Evolutionary conservation across 345 rosid species (phyloP), one percentile per base, ranked within the genome.

Genomic region (Eucalyptus paniculata): DNA sequence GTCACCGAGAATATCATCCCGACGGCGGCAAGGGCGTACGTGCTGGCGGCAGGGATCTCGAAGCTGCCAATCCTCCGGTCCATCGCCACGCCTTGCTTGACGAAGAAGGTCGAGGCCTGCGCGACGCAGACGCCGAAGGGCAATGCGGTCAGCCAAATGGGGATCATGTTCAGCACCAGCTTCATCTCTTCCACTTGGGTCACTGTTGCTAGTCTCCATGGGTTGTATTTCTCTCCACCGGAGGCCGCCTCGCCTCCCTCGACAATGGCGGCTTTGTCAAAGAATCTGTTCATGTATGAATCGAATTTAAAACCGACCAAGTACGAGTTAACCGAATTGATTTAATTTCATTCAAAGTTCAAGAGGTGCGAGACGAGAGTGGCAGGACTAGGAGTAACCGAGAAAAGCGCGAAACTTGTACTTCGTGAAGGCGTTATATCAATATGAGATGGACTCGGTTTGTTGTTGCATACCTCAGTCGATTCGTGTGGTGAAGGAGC

Each of bases 151-250:
- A 91, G 81, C 94, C 92, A 92, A 53, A 92, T 88, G 12, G 93
- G 92, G 77, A 93, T 69, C 86, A 90, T 89, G 69, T 87, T 87
- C 49, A 92, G 42, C 32, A 92, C 87, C 49, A 91, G 93, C 91
- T 94, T 94, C 90, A 89, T 32, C 77, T 93, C 94, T 67, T 94
- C 94, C 8, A 94, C 94, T 80, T 88, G 87, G 42, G 92, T 93
- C 37, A 92, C 90, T 9, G 89, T 90, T 60, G 89, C 87, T 23
- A 92, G 87, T 83, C 90, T 92, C 92, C 92, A 91, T 1, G 90
- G 88, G 56, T 51, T 60, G 45, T 44, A 51, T 34, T 72, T 80
- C 67, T 24, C 81, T 42, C 89, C 90, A 21, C 28, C 26, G 69
- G 83, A 51, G 16, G 32, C 24, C 16, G 32, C n/a, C 21, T 86